Evolutionary conservation across 495 filamentous ascomycete genomes (phyloP).

Genomic region (Daldinia caldariorum): DNA sequence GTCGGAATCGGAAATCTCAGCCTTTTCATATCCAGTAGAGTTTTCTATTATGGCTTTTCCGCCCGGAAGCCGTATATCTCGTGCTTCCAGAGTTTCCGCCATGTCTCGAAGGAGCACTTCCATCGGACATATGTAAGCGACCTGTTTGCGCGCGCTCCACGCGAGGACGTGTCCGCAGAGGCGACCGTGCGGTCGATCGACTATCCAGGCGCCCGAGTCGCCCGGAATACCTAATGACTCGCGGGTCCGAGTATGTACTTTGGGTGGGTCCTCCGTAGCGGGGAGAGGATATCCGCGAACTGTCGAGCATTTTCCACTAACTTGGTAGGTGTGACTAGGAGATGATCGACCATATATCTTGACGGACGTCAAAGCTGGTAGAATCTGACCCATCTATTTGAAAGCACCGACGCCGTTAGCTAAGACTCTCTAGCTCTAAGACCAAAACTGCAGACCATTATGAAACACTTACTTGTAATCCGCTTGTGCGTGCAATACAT

Average conservation of each 20-base stretch:
- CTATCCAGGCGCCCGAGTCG: conserved; percentile 93
- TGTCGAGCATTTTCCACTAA: conserved; percentile 64
- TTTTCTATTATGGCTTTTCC: conserved; percentile 42
- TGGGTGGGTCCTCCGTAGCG: conserved; percentile 35
- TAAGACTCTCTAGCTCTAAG: background rate
- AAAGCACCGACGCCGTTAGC: conserved; percentile 5
- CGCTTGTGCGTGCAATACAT: conserved; percentile 90
- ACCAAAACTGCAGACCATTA: background rate
- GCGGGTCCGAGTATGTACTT: conserved; percentile 20
- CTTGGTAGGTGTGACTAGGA: conserved; percentile 82
- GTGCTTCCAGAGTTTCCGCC: conserved; percentile 72
- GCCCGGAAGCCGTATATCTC: conserved; percentile 63
- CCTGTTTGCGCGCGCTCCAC: conserved; percentile 76
- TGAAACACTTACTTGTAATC: conserved; percentile 60
- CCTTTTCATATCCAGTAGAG: conserved; percentile 6
- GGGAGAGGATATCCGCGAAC: conserved; percentile 25
- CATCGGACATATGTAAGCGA: conserved; percentile 94
- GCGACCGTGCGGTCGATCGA: conserved; percentile 79
- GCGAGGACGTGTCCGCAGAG: conserved; percentile 92
- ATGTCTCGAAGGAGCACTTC: conserved; percentile 89
- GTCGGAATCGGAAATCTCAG: conserved; percentile 43
- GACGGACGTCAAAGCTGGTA: conserved; percentile 78
- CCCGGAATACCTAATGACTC: conserved; percentile 73
- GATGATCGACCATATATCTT: conserved; percentile 83
- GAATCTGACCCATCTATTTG: conserved; percentile 72